Base-by-base conservation (phyloP, 2,329 filamentous ascomycete species). In the Xylariaceae sp. region DNA sequence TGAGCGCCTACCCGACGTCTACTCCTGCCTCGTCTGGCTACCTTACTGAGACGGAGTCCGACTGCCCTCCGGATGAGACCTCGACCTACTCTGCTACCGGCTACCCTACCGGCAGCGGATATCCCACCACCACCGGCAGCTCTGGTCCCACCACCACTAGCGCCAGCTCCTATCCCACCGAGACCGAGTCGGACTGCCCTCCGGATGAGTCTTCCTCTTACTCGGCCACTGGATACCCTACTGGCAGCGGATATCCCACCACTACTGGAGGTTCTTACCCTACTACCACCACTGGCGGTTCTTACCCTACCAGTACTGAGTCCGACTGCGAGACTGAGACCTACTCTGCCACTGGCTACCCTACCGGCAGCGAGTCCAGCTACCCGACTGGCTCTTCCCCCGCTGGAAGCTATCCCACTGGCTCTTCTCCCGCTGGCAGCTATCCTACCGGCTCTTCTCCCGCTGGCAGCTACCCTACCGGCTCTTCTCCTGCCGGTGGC, bases 231-330 rank as follows among this genome's bases (percentile, higher is more conserved):
- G 22, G 25, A 8, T 42, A 47, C 35, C 44, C 44, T 22, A 43
- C 45, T 19, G 33, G 39, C 17, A 32, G 20, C 21, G 12, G 16
- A 32, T 32, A 32, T 8, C 27, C 27, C 27, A 54, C 48, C 25
- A 52, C 57, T 3, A 55, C 55, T 2, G 59, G 55, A 8, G 48
- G 56, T 33, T 43, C 45, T 16, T 53, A 59, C 29, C 55, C 56
- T 8, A 8, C 16, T 16, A 32, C 27, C 4, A 32, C 27, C 4
- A 32, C 27, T 8, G 27, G 12, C 16, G 12, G 27, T 29, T 29
- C 25, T 8, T 29, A 29, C 25, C 25, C 25, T 29, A 14, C 25
- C 25, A 29, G 8, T 29, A 14, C 8, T 14, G 14, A 29, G 8
- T 14, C 25, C 25, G 25, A 8, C 25, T 8, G 14, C 25, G 25